Evolutionary conservation across 345 rosid species (phyloP), one percentile per base, ranked within the genome.

Genomic region (Aquilaria yunnanensis): DNA sequence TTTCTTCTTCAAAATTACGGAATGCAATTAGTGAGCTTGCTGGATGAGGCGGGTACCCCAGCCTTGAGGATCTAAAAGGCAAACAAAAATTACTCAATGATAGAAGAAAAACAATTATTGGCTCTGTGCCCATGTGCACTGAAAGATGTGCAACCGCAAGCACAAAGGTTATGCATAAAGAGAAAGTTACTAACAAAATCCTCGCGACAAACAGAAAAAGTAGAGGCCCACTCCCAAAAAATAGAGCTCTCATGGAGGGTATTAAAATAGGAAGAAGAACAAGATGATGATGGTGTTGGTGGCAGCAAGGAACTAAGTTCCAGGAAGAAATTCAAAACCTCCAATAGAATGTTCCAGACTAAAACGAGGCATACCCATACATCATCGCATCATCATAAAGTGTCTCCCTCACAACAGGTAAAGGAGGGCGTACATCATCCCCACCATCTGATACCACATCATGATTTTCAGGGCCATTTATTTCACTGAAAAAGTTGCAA

Each of bases 361-460:
- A 23, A 62, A 10, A 51, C 49, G 11, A 31, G 67, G 66, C 80
- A 70, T 80, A 95, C 99, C 83, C 83, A 64, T 75, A 77, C 60
- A 79, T 56, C 73, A 79, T 54, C 4, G 86, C 63, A 75, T 87
- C 89, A 37, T 87, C 96, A 78, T 90, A 95, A 53, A 95, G 97
- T 34, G 97, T 93, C 67, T 95, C 99, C 78, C 97, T 87, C 61
- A 86, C 88, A 70, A 89, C 96, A 47, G 98, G 98, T 37, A 95
- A 73, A 65, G 99, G 96, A 75, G 99, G 67, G 52, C 98, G 99
- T 54, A 91, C 92, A 74, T 84, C 97, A 46, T 85, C 96, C 55
- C 69, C 85, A 48, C 53, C 80, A 51, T 51, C 73, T 62, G 67
- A 80, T 62, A 72, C 82, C 57, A 67, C 66, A 48, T 69, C 69